These are phyloP conservation scores for Malus domestica DNA, from an alignment of 306 rosid genomes.

Conservation along the genomic window DNA sequence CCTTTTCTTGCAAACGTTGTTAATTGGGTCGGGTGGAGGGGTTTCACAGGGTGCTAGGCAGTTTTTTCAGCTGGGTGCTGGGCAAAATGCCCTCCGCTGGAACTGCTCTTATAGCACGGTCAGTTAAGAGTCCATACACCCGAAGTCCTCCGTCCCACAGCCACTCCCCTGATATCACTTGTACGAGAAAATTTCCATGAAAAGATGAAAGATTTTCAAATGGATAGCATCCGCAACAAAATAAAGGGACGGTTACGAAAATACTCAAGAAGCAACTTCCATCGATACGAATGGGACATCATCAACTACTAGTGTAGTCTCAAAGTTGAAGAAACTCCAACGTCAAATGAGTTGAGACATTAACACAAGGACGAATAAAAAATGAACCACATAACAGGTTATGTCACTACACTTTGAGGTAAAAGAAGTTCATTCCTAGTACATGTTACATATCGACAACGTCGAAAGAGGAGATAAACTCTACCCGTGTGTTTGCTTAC, in stretches of 20 bases:
- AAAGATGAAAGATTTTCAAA: too few relatives aligned
- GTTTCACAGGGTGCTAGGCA: too few relatives aligned
- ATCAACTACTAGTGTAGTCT: neutral
- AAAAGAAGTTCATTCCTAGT: conserved; percentile 13
- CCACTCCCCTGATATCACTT: neutral
- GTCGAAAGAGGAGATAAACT: neutral
- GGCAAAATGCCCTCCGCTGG: too few relatives aligned
- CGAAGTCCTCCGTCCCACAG: too few relatives aligned
- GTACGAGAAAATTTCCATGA: neutral
- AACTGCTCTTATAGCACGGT: too few relatives aligned
- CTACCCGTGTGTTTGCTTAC: conserved; percentile 6
- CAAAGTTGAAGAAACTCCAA: neutral
- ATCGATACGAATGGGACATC: neutral
- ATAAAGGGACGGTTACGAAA: neutral
- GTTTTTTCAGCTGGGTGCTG: too few relatives aligned
- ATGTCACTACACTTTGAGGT: neutral
- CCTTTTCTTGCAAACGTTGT: too few relatives aligned
- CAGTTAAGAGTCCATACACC: too few relatives aligned
- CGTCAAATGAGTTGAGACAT: neutral
- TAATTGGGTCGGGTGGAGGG: too few relatives aligned
- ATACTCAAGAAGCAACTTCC: neutral
- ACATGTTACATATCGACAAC: neutral
- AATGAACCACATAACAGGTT: neutral
- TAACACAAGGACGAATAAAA: neutral
- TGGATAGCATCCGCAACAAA: neutral